Evolutionary conservation across 441 rosid species (phyloP), one percentile per base, ranked within the genome.

Genomic region (Flueggea neowawraea): DNA sequence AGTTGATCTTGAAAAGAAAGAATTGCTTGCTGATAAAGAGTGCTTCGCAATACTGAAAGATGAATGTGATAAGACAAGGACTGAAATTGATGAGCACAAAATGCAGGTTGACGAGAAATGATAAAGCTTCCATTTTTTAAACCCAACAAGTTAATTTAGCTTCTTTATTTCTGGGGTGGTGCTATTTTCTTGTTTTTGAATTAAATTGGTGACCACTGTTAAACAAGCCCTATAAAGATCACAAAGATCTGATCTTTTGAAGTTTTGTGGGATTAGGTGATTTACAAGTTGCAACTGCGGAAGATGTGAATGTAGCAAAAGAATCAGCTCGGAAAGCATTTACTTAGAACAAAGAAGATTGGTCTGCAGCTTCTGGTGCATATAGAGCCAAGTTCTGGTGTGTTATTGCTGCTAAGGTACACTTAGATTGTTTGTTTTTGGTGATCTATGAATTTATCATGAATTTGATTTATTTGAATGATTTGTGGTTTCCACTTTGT

Each of bases 281-380:
- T 80, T 82, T 95, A 61, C 99, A 98, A 39, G 93, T 96, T 50
- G 99, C 93, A 67, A 90, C 98, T 54, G 75, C 85, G 16, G 96
- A 91, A 78, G 99, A 95, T 80, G 98, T 90, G 67, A 95, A 85
- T 41, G 70, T 91, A 55, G 97, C 99, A 5, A 98, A 91, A n/a
- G 87, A 73, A 61, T 88, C 97, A 32, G 98, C 99, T 64, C 79
- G 79, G 69, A 75, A 67, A 68, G 99, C 99, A 17, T 69, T 91
- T 74, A 57, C 75, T 15, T 78, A 87, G 67, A 90, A 89, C 82
- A 85, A 80, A 64, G 98, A 69, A 32, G 97, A 84, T 52, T 95
- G 98, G 99, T 75, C 99, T 17, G 73, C 52, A 0, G 90, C 98
- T 12, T 63, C 96, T 41, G 96, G 97, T 28, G n/a, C 94, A 56